A percentile compares a stretch with the other conserved stretches of the same genome.
phyloP scores from a whole-genome alignment of 23 red algal species.

The Gracilaria gracilis region DNA sequence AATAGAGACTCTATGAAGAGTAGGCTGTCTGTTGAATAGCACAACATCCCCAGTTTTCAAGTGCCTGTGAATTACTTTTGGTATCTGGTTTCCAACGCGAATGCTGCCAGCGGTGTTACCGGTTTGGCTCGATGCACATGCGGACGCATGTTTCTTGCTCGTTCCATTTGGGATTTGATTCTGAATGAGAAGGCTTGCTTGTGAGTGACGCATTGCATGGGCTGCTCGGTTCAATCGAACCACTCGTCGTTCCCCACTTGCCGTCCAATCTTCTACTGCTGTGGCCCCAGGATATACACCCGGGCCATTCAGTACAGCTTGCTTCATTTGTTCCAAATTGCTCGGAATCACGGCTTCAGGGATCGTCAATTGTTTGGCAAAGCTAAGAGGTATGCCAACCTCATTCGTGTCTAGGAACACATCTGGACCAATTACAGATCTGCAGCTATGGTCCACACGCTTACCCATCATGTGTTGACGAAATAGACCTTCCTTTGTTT shows the following conservation, averaged over 20 bases:
- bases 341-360: slow-evolving; percentile 76
- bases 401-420: slow-evolving; percentile 98
- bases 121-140: background rate
- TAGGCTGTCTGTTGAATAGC: slow-evolving; percentile 97
- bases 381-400: slow-evolving; percentile 92
- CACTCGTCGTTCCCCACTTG: slow-evolving; percentile 44
- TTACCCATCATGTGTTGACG: slow-evolving; percentile 99
- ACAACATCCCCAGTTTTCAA: slow-evolving; percentile 95
- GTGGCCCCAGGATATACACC: slow-evolving; percentile 85
- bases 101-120: background rate
- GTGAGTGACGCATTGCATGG: slow-evolving; percentile 28
- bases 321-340: slow-evolving; percentile 69
- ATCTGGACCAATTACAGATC: slow-evolving; percentile 98
- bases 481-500: slow-evolving; percentile 94
- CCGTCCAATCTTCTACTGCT: slow-evolving; percentile 76
- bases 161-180: slow-evolving; percentile 50
- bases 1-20: slow-evolving; percentile 93
- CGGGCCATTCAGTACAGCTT: slow-evolving; percentile 78
- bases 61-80: slow-evolving; percentile 89
- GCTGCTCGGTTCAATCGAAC: slow-evolving; percentile 30
- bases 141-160: slow-evolving; percentile 4
- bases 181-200: slow-evolving; percentile 50
- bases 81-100: slow-evolving; percentile 26
- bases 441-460: slow-evolving; percentile 90
- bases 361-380: slow-evolving; percentile 87